Conservation (phyloP, 1,284 basidiomycete genomes). For the Cryptococcus deneoformans region DNA sequence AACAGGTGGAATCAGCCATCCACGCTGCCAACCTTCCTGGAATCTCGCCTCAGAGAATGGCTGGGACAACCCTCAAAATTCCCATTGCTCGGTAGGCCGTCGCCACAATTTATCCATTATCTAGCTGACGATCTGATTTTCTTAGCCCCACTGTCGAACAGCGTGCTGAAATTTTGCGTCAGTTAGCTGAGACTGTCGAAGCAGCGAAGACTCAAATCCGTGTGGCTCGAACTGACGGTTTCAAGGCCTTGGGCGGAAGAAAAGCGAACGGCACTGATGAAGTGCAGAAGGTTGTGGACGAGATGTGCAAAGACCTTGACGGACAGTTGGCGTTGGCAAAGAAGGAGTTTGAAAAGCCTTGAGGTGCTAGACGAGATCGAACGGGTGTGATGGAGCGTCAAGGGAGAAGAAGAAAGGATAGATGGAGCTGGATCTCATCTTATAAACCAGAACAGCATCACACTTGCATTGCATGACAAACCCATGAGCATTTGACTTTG, state of each 20-base stretch:
- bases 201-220: slow-evolving; percentile 45
- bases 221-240: slow-evolving; percentile 38
- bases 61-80: slow-evolving; percentile 35
- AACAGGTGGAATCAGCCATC: slow-evolving; percentile 45
- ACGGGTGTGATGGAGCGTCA: not conserved
- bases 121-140: not conserved
- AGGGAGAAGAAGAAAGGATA: too few relatives aligned
- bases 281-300: slow-evolving; percentile 42
- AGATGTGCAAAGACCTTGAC: slow-evolving; percentile 36
- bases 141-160: slow-evolving; percentile 40
- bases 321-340: slow-evolving; percentile 36
- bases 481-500: not conserved
- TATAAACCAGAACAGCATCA: not conserved
- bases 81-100: slow-evolving; percentile 37
- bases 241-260: slow-evolving; percentile 42
- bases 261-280: slow-evolving; percentile 37
- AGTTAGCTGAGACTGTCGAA: slow-evolving; percentile 36
- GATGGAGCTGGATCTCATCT: too few relatives aligned
- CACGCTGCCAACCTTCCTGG: slow-evolving; percentile 48
- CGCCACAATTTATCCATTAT: not conserved
- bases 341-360: slow-evolving; percentile 49
- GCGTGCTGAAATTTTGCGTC: slow-evolving; percentile 35
- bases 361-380: not conserved
- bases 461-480: not conserved
- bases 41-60: slow-evolving; percentile 38